phyloP scores from a whole-genome alignment of 176 grass and related monocot genomes.

The Saccharum officinarum region DNA sequence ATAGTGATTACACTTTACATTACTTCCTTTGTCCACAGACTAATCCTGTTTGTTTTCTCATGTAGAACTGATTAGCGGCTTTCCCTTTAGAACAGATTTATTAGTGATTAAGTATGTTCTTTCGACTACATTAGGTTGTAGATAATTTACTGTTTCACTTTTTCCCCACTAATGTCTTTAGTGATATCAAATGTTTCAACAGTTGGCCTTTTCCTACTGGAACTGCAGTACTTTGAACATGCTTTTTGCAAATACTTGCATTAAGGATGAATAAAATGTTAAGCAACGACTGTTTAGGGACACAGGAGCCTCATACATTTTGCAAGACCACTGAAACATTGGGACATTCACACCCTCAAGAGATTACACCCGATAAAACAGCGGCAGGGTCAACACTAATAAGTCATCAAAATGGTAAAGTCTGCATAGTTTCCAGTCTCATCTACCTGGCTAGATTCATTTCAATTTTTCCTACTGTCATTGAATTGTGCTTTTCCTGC shows the following conservation, averaged over 20 bases:
- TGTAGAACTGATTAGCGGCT: not conserved
- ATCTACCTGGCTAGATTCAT: slow-evolving; percentile 3
- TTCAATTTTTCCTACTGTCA: not conserved
- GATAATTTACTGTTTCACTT: slow-evolving; percentile 33
- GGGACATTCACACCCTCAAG: slow-evolving; percentile 39
- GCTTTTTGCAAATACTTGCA: slow-evolving; percentile 65
- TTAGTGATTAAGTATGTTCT: not conserved
- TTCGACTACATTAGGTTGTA: slow-evolving; percentile 25
- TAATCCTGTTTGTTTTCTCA: not conserved
- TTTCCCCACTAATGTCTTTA: slow-evolving; percentile 49
- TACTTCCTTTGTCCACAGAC: not conserved
- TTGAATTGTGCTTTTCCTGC: slow-evolving; percentile 6
- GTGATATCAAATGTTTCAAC: slow-evolving; percentile 62
- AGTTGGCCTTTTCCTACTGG: slow-evolving; percentile 75
- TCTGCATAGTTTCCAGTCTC: slow-evolving; percentile 14
- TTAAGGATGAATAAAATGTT: slow-evolving; percentile 77
- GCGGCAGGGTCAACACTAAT: slow-evolving; percentile 28
- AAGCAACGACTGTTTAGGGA: slow-evolving; percentile 61
- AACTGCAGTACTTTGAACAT: slow-evolving; percentile 60
- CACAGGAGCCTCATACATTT: slow-evolving; percentile 47
- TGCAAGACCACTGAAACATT: slow-evolving; percentile 47
- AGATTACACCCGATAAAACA: slow-evolving; percentile 27
- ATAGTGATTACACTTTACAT: slow-evolving; percentile 1
- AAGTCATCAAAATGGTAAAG: slow-evolving; percentile 58
- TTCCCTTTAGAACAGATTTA: not conserved